Evolutionary conservation across 2,329 filamentous ascomycete species (phyloP).

Genomic region (Tolypocladium cylindrosporum): DNA sequence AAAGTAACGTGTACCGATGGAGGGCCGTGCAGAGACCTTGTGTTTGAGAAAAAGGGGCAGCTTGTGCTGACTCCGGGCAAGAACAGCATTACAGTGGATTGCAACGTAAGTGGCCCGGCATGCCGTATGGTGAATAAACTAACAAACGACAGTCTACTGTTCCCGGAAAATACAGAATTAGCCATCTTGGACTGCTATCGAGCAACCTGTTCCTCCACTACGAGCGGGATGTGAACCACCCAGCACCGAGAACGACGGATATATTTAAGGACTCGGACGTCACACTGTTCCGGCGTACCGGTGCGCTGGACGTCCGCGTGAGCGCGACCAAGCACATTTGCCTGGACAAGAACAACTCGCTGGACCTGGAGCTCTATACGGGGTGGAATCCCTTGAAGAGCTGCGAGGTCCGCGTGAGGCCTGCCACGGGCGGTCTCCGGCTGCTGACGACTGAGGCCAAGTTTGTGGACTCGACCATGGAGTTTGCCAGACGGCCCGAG

Average conservation of each 20-base stretch:
- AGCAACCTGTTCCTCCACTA: constrained; percentile 57
- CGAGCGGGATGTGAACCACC: constrained; percentile 46
- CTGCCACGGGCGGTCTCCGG: constrained; percentile 55
- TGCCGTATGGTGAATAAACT: constrained; percentile 8
- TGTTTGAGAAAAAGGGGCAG: constrained; percentile 17
- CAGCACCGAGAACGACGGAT: constrained; percentile 32
- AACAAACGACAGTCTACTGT: constrained; percentile 43
- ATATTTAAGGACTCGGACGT: constrained; percentile 53
- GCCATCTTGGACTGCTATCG: constrained; percentile 56
- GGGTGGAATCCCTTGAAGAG: constrained; percentile 62
- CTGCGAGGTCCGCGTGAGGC: constrained; percentile 52
- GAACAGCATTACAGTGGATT: constrained; percentile 26
- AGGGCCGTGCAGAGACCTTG: constrained; percentile 50
- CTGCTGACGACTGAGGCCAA: constrained; percentile 51
- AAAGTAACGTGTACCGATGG: constrained; percentile 47
- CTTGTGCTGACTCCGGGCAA: constrained; percentile 36
- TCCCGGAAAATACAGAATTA: constrained; percentile 65
- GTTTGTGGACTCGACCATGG: constrained; percentile 30
- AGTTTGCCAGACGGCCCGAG: constrained; percentile 40
- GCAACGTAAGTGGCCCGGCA: constrained; percentile 19
- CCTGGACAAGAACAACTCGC: constrained; percentile 65
- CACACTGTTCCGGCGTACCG: constrained; percentile 60
- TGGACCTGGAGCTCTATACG: constrained; percentile 63
- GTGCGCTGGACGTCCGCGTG: constrained; percentile 60
- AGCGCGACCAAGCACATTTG: constrained; percentile 61